Conservation (phyloP, 2,329 filamentous ascomycete species). For the Ascomycota sp. region DNA sequence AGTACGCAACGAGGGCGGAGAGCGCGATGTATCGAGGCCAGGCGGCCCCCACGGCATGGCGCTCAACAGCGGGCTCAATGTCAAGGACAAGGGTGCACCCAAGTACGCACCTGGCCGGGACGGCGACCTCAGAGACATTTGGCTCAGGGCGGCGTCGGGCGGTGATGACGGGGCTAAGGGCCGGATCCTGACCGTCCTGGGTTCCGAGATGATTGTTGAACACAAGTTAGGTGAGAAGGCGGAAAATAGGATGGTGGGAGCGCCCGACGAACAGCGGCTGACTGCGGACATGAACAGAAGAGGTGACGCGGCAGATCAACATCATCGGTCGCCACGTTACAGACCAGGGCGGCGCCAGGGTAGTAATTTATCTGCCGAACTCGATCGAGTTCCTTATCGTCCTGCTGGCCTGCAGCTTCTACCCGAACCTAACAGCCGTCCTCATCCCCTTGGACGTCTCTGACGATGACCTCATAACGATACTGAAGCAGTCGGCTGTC, state of each 20-base stretch:
- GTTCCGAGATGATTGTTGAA: slow-evolving; percentile 53
- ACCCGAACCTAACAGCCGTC: slow-evolving; percentile 58
- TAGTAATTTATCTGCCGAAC: slow-evolving; percentile 84
- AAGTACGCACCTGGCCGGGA: slow-evolving; percentile 71
- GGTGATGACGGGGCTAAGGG: slow-evolving; percentile 48
- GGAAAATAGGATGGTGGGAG: neutral
- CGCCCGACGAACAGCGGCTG: too few species aligned
- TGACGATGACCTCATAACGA: slow-evolving; percentile 44
- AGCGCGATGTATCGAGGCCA: slow-evolving; percentile 73
- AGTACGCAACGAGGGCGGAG: slow-evolving; percentile 65
- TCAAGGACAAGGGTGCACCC: slow-evolving; percentile 59
- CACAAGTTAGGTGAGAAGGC: slow-evolving; percentile 29
- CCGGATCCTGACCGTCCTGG: slow-evolving; percentile 59
- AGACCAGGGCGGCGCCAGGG: slow-evolving; percentile 49
- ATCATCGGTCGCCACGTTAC: slow-evolving; percentile 62
- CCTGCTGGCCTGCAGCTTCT: slow-evolving; percentile 79
- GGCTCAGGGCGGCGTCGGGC: slow-evolving; percentile 49
- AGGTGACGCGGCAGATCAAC: slow-evolving; percentile 71
- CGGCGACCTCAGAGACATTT: slow-evolving; percentile 81
- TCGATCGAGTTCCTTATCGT: slow-evolving; percentile 69
- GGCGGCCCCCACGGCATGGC: slow-evolving; percentile 72
- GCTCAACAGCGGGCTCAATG: slow-evolving; percentile 55
- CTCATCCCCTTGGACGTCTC: slow-evolving; percentile 67
- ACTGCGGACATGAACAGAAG: slow-evolving; percentile 20
- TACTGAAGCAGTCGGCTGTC: slow-evolving; percentile 52